Base-by-base conservation (phyloP, 257 asterid species). In the Oldenlandia corymbosa region DNA sequence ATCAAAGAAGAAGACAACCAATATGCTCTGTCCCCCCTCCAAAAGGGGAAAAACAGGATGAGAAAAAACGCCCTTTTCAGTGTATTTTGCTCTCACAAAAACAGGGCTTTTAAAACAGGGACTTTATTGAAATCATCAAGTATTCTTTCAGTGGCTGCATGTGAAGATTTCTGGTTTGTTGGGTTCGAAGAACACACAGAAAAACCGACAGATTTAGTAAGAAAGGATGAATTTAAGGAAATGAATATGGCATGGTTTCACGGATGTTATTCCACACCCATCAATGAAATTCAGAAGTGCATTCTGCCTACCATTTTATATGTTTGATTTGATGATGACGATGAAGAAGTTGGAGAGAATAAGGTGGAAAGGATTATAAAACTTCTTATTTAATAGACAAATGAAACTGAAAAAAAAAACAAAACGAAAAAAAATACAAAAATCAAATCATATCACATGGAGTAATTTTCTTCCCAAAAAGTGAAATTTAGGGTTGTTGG, bases 131-230 rank as follows among this genome's bases (percentile, higher is more conserved):
- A 18, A 18, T 56, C 62, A 57, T 30, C 60, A 21, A 30, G 24
- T 24, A 31, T 30, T 34, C 41, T 16, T n/a, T 76, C 81, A 66
- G 78, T 68, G 70, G 52, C 62, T 69, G 81, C 78, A 68, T 75
- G 90, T 81, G 81, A 85, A 83, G 83, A 73, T 75, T 75, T 51
- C 39, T 27, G 28, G 31, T 34, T 62, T 62, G 58, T 31, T 32
- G 47, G 52, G 72, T 58, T 62, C 53, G 42, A 26, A 68, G 43
- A 68, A 49, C 51, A 27, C 12, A n/a, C 17, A 58, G 43, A 48
- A 37, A 20, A 62, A 5, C 58, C 46, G 47, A 20, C 68, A 64
- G 50, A 30, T 17, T 61, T n/a, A n/a, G n/a, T n/a, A 32, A 57
- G 57, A 66, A 42, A 67, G 54, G 20, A 43, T 8, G 64, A 70